Conservation (phyloP, 805 yeast genomes). For the Lipomyces yamanashiensis region DNA sequence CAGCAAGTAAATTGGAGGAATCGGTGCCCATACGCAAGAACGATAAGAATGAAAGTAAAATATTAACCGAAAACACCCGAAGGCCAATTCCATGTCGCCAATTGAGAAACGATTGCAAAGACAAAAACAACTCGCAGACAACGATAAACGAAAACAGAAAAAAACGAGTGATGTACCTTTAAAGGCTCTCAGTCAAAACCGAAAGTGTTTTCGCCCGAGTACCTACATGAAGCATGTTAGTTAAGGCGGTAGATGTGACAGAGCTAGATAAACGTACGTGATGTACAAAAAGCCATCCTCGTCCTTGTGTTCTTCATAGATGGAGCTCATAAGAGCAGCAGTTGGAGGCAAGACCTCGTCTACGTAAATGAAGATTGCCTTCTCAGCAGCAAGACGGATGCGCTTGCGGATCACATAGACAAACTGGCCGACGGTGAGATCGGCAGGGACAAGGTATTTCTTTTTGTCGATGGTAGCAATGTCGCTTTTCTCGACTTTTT, state of each 20-base stretch:
- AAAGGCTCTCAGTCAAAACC: constrained; percentile 51
- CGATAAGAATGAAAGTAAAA: background rate
- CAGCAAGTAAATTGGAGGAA: background rate
- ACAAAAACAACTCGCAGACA: background rate
- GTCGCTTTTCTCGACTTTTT: constrained; percentile 94
- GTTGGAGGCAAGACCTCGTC: constrained; percentile 98
- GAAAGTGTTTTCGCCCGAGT: constrained; percentile 95
- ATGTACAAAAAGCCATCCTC: constrained; percentile 97
- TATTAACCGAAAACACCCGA: background rate
- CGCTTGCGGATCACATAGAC: constrained; percentile 97
- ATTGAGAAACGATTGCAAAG: background rate
- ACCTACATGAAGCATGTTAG: constrained; percentile 15
- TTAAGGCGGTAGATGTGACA: background rate
- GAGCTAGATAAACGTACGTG: constrained; percentile 54
- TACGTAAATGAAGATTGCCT: constrained; percentile 96
- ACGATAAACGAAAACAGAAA: background rate
- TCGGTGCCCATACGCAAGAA: background rate
- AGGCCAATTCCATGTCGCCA: background rate
- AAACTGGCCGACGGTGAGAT: constrained; percentile 95
- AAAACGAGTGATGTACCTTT: constrained; percentile 6
- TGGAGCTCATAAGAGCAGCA: constrained; percentile 92
- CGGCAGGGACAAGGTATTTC: constrained; percentile 94
- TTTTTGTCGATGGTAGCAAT: constrained; percentile 96
- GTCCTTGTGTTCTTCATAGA: constrained; percentile 96
- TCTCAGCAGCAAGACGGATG: constrained; percentile 92